These are phyloP conservation scores for Nidularia pulvinata DNA, from an alignment of 768 basidiomycete genomes.

Conservation along the genomic window DNA sequence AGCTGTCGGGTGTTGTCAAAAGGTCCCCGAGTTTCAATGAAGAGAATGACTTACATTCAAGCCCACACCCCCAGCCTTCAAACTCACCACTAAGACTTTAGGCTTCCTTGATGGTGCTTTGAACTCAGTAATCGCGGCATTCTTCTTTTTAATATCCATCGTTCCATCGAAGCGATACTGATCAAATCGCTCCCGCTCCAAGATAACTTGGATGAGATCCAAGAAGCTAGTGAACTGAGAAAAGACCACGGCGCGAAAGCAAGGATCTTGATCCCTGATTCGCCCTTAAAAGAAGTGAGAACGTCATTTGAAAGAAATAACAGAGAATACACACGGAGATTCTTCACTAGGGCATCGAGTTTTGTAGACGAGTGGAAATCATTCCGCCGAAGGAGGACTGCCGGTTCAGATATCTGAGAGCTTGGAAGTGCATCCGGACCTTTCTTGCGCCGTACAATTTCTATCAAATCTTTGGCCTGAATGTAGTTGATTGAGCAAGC, in stretches of 20 bases:
- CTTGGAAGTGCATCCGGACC: constrained; percentile 11
- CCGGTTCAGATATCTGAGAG: constrained; percentile 36
- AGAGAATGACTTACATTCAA: constrained; percentile 57
- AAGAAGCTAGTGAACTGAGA: constrained; percentile 91
- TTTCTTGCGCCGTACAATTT: constrained; percentile 47
- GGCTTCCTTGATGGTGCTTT: constrained; percentile 66
- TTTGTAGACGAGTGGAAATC: constrained; percentile 93
- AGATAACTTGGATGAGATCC: constrained; percentile 71
- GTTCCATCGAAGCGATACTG: constrained; percentile 90
- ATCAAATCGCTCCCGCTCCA: constrained; percentile 68
- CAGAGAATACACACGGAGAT: constrained; percentile 53
- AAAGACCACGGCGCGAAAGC: constrained; percentile 85
- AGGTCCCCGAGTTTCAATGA: constrained; percentile 1
- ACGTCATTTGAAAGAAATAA: neutral
- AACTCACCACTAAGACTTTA: constrained; percentile 74
- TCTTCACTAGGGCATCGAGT: constrained; percentile 76
- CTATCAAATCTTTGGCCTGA: constrained; percentile 61
- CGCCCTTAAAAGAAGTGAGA: constrained; percentile 36
- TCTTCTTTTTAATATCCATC: constrained; percentile 85
- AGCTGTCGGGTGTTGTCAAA: constrained; percentile 36
- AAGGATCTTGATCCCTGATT: constrained; percentile 69
- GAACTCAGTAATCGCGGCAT: constrained; percentile 77
- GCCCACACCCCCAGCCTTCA: constrained; percentile 94
- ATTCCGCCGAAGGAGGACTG: constrained; percentile 68
- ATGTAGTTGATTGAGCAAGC: neutral